A percentile compares a stretch with the other conserved stretches of the same genome.
Conservation (phyloP, 202 grass and related monocot species). For the Panicum virgatum region DNA sequence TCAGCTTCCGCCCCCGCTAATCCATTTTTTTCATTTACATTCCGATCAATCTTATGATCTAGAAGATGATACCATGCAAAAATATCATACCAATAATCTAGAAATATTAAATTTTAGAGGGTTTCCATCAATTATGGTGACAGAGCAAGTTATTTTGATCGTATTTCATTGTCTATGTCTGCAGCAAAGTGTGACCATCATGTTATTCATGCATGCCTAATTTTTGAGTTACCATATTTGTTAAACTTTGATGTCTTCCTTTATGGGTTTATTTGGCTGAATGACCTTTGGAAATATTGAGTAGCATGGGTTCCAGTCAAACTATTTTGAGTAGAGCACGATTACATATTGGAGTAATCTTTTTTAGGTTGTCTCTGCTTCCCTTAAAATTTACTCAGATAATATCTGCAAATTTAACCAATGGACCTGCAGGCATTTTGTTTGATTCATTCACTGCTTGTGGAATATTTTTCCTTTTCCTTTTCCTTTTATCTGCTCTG, state of each 20-base stretch:
- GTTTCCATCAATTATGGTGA: constrained; percentile 39
- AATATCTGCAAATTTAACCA: constrained; percentile 4
- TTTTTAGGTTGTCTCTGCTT: neutral
- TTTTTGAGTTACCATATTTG: constrained; percentile 8
- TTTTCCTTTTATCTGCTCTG: neutral
- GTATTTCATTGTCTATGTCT: constrained; percentile 17
- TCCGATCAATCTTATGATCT: constrained; percentile 39
- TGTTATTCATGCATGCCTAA: constrained; percentile 1
- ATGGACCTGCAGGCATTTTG: neutral
- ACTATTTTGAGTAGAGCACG: neutral
- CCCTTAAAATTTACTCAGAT: neutral
- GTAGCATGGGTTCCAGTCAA: neutral
- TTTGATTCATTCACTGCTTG: neutral
- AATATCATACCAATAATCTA: constrained; percentile 43
- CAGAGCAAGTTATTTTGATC: constrained; percentile 22
- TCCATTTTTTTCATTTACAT: constrained; percentile 53
- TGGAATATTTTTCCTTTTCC: neutral
- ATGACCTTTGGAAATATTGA: neutral
- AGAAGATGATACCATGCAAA: constrained; percentile 44
- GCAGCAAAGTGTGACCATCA: constrained; percentile 8
- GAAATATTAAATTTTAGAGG: constrained; percentile 40
- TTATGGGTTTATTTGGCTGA: neutral
- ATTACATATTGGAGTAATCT: neutral
- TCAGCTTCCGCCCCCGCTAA: constrained; percentile 28
- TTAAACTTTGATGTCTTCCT: neutral